phyloP scores from a whole-genome alignment of 2,329 filamentous ascomycete species.

The Fusarium heterosporum region DNA sequence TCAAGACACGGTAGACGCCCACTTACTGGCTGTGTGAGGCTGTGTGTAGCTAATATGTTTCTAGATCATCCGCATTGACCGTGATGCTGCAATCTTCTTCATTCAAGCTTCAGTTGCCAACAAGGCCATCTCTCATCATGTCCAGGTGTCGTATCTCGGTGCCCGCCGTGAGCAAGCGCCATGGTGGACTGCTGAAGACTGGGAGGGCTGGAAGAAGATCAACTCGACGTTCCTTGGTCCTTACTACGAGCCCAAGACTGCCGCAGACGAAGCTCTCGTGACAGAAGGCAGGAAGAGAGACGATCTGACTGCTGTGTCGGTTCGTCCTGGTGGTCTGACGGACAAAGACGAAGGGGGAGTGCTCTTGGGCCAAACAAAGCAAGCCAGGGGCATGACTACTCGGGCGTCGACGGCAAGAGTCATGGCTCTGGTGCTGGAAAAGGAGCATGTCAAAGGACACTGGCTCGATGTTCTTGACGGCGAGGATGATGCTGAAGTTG shows the following conservation, averaged over 20 bases:
- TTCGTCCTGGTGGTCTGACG: constrained; percentile 62
- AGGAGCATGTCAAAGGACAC: constrained; percentile 54
- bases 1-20: constrained; percentile 51
- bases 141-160: constrained; percentile 69
- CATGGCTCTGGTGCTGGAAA: constrained; percentile 60
- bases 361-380: constrained; percentile 56
- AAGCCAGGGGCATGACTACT: constrained; percentile 56
- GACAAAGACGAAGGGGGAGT: constrained; percentile 59
- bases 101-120: constrained; percentile 40
- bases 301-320: constrained; percentile 58
- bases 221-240: constrained; percentile 56
- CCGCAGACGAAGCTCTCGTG: constrained; percentile 65
- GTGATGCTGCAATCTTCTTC: constrained; percentile 45
- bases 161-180: constrained; percentile 60
- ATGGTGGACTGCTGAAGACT: constrained; percentile 64
- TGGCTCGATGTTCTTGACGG: constrained; percentile 66
- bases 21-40: not conserved
- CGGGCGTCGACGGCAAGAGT: constrained; percentile 68
- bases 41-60: constrained; percentile 15
- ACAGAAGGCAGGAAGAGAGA: constrained; percentile 53
- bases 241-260: constrained; percentile 68
- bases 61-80: constrained; percentile 45
- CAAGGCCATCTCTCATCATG: constrained; percentile 62
- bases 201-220: constrained; percentile 53
- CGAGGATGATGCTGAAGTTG: constrained; percentile 53